Base-by-base conservation (phyloP, 202 grass and related monocot genomes). In the Cymbopogon flexuosus region DNA sequence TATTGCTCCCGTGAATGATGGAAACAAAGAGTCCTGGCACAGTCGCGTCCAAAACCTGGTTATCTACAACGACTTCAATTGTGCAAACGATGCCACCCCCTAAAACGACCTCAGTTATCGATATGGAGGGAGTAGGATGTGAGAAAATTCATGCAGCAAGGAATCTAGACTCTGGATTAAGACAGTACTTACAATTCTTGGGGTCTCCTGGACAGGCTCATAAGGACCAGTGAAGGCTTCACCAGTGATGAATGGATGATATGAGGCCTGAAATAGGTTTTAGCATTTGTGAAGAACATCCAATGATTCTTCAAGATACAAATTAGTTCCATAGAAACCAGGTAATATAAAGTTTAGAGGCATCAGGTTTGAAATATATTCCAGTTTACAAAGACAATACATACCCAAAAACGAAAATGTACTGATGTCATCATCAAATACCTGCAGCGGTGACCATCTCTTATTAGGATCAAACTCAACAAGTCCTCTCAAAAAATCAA, bases 401-500 rank as follows among this genome's bases (percentile, higher is more conserved):
- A 72, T 31, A 84, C 24, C 19, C 68, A 41, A 47, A 59, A 43
- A 65, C 8, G 64, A n/a, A 85, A 85, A 76, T 73, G 30, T 43
- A 80, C 35, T 0, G 13, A 34, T 82, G 62, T 63, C 54, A 72
- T 82, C 31, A 75, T 35, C 82, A 41, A 86, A 79, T 87, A 96
- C 96, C 92, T 96, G 96, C 81, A 90, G 81, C 3, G 96, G 96
- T 40, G 96, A 96, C 96, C 96, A 99, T n/a, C 96, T 78, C 82
- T 96, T 99, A 75, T 85, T 80, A 78, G 96, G 96, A 85, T 99
- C 96, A 87, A 99, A 91, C 79, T 99, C 92, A 84, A 96, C 83
- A 76, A 93, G 88, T 72, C 96, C 96, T 77, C 90, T 99, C 78
- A 99, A 91, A 83, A 99, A 99, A 90, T 99, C 93, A 91, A 96